Evolutionary conservation across 2,329 filamentous ascomycete species (phyloP), one percentile per base, ranked within the genome.

Genomic region (Colletotrichum zoysiae): DNA sequence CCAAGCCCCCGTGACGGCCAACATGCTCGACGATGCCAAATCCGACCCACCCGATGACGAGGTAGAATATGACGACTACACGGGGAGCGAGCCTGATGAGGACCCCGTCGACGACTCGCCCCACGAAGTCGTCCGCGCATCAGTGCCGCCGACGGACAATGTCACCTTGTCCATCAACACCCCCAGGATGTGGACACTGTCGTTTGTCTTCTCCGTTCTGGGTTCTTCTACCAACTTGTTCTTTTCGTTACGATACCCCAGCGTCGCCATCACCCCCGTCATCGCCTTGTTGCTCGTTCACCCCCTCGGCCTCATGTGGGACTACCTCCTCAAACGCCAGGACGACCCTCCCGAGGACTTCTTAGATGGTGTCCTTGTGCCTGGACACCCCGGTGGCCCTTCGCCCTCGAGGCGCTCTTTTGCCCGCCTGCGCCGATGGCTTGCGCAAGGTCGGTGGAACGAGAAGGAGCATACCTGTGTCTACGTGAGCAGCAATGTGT

Each of bases 381-480:
- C 73, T 73, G 60, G 66, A 44, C 20, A 20, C 20, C 44, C 35
- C 44, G 5, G 33, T 26, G 61, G 30, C 42, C 57, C 44, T n/a
- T 35, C 53, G 8, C 35, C 23, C 12, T 30, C 74, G 8, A 72
- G 74, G n/a, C 58, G 70, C 16, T 61, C 67, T 51, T 75, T 81
- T 23, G 78, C 79, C 42, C 85, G 86, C 5, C 78, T 91, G 70
- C 89, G 93, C 58, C 84, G 92, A 46, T 96, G 93, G 93, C 84
- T 95, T 38, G 91, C 90, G 1, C 93, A 95, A 81, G 93, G 93
- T 3, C 86, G 84, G 46, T 96, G 94, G 94, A 96, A 96, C 78
- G 91, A 95, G 78, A 96, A 96, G 79, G 93, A 96, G 79, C 94
- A 96, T 80, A 93, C 92, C 53, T 96, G 93, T 78, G 93, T 96